Conservation (phyloP, 768 basidiomycete genomes). For the Leucogyrophana mollusca region DNA sequence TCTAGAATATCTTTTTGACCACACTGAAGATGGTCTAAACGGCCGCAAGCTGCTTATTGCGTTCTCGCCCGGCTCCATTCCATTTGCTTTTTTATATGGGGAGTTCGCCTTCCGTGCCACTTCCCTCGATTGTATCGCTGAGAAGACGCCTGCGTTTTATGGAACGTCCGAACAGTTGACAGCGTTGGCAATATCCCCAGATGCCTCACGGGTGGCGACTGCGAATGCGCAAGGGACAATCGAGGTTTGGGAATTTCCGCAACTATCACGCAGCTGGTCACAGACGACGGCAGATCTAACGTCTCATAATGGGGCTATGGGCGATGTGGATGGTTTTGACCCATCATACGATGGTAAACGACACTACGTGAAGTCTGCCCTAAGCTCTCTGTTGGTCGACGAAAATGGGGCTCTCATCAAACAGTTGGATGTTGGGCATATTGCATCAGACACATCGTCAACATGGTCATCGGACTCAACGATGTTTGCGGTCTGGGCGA, state of each 20-base stretch:
- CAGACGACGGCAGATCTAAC: no score
- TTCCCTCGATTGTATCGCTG: slow-evolving; percentile 2
- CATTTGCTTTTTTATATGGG: slow-evolving; percentile 1
- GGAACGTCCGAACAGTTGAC: not conserved
- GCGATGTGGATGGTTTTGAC: slow-evolving; percentile 5
- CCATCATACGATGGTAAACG: slow-evolving; percentile 10
- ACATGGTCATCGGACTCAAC: no score
- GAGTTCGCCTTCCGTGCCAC: not conserved
- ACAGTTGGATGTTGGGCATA: slow-evolving; percentile 8
- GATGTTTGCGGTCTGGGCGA: no score
- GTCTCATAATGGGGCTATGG: not conserved
- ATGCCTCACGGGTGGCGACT: slow-evolving; percentile 9
- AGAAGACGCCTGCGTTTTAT: slow-evolving; percentile 6
- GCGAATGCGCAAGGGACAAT: slow-evolving; percentile 6
- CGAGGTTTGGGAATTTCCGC: slow-evolving; percentile 12
- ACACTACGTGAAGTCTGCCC: slow-evolving; percentile 10
- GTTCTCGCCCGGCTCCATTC: slow-evolving; percentile 10
- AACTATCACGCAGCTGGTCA: slow-evolving; percentile 7
- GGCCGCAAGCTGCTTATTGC: not conserved
- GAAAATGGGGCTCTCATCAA: slow-evolving; percentile 4
- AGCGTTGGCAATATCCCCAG: slow-evolving; percentile 8
- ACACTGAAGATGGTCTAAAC: slow-evolving; percentile 6
- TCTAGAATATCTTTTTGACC: slow-evolving; percentile 6
- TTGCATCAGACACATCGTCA: no score
- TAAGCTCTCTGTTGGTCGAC: slow-evolving; percentile 7